A percentile compares a stretch with the other conserved stretches of the same genome.
Evolutionary conservation across 2,329 filamentous ascomycete species (phyloP).

Genomic region (Ophiostoma angusticollis): DNA sequence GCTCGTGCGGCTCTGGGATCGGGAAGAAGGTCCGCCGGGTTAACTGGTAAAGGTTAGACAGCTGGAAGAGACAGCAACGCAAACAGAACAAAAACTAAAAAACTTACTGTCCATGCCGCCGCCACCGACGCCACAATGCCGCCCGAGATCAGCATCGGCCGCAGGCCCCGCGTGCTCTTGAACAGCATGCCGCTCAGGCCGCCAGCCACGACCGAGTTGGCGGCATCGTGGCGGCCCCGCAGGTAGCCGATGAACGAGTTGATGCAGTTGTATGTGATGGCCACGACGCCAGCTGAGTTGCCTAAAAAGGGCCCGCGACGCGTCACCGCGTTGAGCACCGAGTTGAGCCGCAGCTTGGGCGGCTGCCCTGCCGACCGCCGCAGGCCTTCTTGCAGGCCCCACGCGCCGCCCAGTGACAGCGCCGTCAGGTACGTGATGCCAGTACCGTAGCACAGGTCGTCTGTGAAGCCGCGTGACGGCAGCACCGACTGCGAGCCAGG

Average conservation of each 20-base stretch:
- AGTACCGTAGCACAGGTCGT: conserved; percentile 95
- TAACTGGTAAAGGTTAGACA: conserved; percentile 9
- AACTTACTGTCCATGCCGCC: conserved; percentile 78
- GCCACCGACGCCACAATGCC: conserved; percentile 79
- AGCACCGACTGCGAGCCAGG: conserved; percentile 78
- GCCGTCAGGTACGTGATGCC: conserved; percentile 89
- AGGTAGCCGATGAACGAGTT: conserved; percentile 72
- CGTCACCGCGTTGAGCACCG: conserved; percentile 87
- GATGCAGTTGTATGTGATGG: conserved; percentile 89
- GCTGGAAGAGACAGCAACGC: not conserved
- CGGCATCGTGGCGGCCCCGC: conserved; percentile 76
- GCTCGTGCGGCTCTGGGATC: conserved; percentile 4
- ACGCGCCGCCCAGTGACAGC: conserved; percentile 72
- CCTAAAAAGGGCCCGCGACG: conserved; percentile 86
- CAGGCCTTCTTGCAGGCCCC: conserved; percentile 85
- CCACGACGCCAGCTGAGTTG: conserved; percentile 90
- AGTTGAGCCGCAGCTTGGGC: conserved; percentile 86
- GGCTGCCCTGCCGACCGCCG: conserved; percentile 63
- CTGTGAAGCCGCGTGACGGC: conserved; percentile 91
- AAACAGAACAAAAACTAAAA: not conserved
- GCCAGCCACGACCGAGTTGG: conserved; percentile 79
- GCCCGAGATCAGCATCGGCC: conserved; percentile 90
- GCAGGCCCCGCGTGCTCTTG: conserved; percentile 82
- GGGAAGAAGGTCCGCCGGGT: conserved; percentile 18
- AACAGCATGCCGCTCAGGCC: conserved; percentile 85